Evolutionary conservation across 257 asterid species (phyloP).

Genomic region (Knoxia roxburghii): DNA sequence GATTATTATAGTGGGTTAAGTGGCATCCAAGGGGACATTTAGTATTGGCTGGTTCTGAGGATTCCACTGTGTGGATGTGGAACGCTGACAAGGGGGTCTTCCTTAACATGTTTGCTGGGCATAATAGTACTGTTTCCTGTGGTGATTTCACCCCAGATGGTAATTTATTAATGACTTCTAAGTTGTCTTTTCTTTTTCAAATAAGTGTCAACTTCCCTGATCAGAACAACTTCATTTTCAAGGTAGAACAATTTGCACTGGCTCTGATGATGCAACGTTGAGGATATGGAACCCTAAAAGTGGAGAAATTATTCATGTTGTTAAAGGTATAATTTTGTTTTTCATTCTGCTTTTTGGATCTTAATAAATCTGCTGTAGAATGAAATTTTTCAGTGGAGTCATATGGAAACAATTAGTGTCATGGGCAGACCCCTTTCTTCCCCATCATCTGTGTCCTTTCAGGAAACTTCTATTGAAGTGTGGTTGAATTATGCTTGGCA

Average conservation of each 20-base stretch:
- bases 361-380: neutral
- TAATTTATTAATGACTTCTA: conserved; percentile 30
- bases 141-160: conserved; percentile 97
- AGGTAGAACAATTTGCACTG: conserved; percentile 78
- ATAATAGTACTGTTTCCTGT: conserved; percentile 69
- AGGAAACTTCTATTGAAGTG: neutral
- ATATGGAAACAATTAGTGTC: neutral
- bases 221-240: conserved; percentile 8
- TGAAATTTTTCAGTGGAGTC: neutral
- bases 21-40: conserved; percentile 94
- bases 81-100: conserved; percentile 63
- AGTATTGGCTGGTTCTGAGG: conserved; percentile 94
- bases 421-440: neutral
- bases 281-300: conserved; percentile 80
- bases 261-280: conserved; percentile 90
- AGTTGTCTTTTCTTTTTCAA: neutral
- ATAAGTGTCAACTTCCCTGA: neutral
- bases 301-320: conserved; percentile 58
- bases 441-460: neutral
- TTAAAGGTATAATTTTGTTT: conserved; percentile 47
- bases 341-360: neutral
- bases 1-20: conserved; percentile 67
- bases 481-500: neutral
- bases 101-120: conserved; percentile 62
- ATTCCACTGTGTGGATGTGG: conserved; percentile 85